Conservation (phyloP, 805 yeast genomes). For the Starmera pachycereana region DNA sequence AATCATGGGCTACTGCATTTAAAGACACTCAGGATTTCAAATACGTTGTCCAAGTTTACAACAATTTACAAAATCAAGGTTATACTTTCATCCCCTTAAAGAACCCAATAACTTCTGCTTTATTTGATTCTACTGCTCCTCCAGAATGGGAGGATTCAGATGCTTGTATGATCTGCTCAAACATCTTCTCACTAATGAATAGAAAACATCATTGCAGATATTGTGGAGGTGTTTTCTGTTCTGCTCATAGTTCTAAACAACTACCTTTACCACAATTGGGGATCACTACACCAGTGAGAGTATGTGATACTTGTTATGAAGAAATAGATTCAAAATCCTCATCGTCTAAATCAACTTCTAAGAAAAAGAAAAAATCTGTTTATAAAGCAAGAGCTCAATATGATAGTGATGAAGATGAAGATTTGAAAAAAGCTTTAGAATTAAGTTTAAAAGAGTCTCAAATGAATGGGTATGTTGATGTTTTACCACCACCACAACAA, state of each 20-base stretch:
- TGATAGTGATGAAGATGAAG: conserved; percentile 53
- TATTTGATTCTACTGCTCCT: conserved; percentile 84
- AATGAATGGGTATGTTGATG: conserved; percentile 17
- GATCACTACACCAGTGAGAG: conserved; percentile 80
- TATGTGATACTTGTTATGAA: conserved; percentile 81
- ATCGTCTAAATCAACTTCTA: conserved; percentile 8
- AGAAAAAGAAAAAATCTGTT: conserved; percentile 15
- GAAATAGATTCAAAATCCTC: conserved; percentile 38
- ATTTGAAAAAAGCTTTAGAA: conserved; percentile 66
- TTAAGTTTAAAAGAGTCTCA: conserved; percentile 55
- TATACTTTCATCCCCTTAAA: conserved; percentile 51
- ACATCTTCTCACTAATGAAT: conserved; percentile 66
- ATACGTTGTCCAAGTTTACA: conserved; percentile 55
- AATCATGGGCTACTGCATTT: conserved; percentile 71
- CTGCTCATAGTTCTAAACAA: conserved; percentile 67
- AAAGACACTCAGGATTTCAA: conserved; percentile 52
- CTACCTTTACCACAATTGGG: conserved; percentile 76
- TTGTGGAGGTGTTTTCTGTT: conserved; percentile 93
- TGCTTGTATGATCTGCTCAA: conserved; percentile 90
- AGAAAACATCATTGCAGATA: conserved; percentile 95
- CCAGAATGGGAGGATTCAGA: conserved; percentile 98
- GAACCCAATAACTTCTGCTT: conserved; percentile 28
- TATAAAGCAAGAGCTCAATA: conserved; percentile 15
- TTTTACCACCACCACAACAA: conserved; percentile 10
- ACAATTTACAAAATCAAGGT: conserved; percentile 49